Evolutionary conservation across 2,329 filamentous ascomycete species (phyloP).

Genomic region (Calonectria pteridis): DNA sequence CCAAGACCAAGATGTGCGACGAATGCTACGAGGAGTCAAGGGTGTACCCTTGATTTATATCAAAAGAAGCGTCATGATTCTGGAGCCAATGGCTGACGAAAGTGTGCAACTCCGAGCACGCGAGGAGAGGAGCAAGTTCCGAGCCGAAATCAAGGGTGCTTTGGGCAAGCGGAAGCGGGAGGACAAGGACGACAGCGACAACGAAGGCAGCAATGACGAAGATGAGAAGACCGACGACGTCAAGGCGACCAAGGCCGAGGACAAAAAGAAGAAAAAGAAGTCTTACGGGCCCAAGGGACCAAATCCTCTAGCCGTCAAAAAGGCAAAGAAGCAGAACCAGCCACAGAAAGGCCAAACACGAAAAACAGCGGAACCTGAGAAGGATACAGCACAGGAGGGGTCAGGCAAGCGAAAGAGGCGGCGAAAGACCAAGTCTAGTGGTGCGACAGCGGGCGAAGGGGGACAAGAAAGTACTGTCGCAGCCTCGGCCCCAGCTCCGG

Average conservation of each 20-base stretch:
- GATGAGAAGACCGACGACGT: slow-evolving; percentile 34
- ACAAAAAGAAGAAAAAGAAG: slow-evolving; percentile 68
- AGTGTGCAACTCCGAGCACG: slow-evolving; percentile 73
- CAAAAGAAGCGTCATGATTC: slow-evolving; percentile 78
- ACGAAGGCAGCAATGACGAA: slow-evolving; percentile 33
- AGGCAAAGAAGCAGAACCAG: slow-evolving; percentile 74
- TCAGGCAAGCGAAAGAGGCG: slow-evolving; percentile 49
- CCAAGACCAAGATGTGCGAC: slow-evolving; percentile 75
- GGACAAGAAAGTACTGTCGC: slow-evolving; percentile 24
- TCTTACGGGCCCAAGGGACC: slow-evolving; percentile 74
- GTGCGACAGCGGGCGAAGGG: slow-evolving; percentile 27
- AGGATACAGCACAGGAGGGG: slow-evolving; percentile 39
- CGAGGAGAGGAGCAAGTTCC: slow-evolving; percentile 82
- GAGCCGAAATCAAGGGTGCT: slow-evolving; percentile 72
- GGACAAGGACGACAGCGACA: slow-evolving; percentile 49
- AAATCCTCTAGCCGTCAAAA: slow-evolving; percentile 79
- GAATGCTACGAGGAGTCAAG: slow-evolving; percentile 72
- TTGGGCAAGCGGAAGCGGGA: slow-evolving; percentile 65
- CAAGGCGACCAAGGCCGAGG: slow-evolving; percentile 21
- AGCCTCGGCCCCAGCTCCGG: neutral
- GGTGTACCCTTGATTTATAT: slow-evolving; percentile 86
- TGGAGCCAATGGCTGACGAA: slow-evolving; percentile 78
- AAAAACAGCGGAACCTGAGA: slow-evolving; percentile 50
- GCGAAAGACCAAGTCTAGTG: slow-evolving; percentile 46
- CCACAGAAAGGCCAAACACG: slow-evolving; percentile 45